Base-by-base conservation (phyloP, 75 land plant genomes). In the Azolla pinnata region DNA sequence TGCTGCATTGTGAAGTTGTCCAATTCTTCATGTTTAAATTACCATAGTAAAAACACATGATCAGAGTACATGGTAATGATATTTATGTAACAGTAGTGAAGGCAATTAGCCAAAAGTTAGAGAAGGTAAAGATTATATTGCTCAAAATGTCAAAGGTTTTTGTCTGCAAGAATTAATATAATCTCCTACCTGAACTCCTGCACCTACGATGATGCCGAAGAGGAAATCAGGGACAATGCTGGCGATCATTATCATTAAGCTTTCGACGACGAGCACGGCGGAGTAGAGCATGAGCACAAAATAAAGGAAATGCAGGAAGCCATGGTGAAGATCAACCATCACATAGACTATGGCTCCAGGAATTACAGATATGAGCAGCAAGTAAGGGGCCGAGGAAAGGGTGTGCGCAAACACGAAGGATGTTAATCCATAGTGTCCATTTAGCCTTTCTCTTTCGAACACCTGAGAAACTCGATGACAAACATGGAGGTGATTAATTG, bases 221-320 rank as follows among this genome's bases (percentile, higher is more conserved):
- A 82, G 72, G 64, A 70, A 86, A 49, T 82, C 71, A 18, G 83
- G 85, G 16, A 82, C 81, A 0, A 82, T 24, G 57, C 76, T 75
- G 34, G 90, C 83, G 0, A 86, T 75, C 40, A 74, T 68, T 86
- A 86, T 81, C 85, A 82, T 81, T 27, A 86, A 52, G 74, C 90
- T 82, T 64, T 86, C 90, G 2, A 86, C 90, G 20, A 78, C 27
- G 49, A 67, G 58, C 71, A 82, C 66, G 51, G 75, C 68, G 0
- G 62, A 47, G 68, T 77, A 79, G 1, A 86, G 70, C 0, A 63
- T 53, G 14, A 79, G 54, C 5, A 60, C 70, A 52, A 74, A 81
- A 74, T 71, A 86, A 50, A 50, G 2, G 60, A 76, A 82, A 50
- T 77, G 83, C 9, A 44, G 33, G 8, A 55, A 47, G 0, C 73